These are phyloP conservation scores for Prunella vulgaris DNA, from an alignment of 257 asterid species.

Conservation along the genomic window DNA sequence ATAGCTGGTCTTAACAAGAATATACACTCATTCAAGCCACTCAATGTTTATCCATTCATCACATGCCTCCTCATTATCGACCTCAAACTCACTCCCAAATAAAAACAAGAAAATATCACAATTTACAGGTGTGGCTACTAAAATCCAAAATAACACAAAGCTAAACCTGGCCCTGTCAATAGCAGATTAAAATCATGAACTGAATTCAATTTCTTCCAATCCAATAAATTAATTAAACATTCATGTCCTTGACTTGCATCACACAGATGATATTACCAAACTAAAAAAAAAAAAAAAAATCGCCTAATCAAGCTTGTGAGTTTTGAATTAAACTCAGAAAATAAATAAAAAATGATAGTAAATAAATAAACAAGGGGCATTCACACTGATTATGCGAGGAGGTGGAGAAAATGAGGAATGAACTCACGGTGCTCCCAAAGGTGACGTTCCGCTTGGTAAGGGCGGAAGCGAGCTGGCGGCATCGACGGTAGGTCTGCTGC, in stretches of 20 bases:
- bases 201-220: neutral
- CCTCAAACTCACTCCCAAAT: constrained; percentile 17
- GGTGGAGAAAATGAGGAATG: neutral
- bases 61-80: constrained; percentile 8
- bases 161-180: too few relatives aligned
- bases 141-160: neutral
- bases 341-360: neutral
- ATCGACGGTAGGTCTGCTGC: constrained; percentile 85
- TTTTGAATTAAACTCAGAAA: neutral
- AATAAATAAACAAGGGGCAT: neutral
- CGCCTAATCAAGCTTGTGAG: neutral
- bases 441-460: constrained; percentile 54
- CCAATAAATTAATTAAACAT: neutral
- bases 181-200: neutral
- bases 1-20: neutral
- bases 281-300: neutral
- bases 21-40: constrained; percentile 13
- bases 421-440: constrained; percentile 73
- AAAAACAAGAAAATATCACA: neutral
- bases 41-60: constrained; percentile 21
- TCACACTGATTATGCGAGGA: neutral
- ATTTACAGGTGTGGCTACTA: neutral
- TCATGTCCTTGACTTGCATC: too few relatives aligned
- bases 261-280: neutral
- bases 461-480: constrained; percentile 92